A percentile compares a stretch with the other conserved stretches of the same genome.
These are phyloP conservation scores for Leptomonas pyrrhocoris DNA, from an alignment of 208 protist species.

Conservation along the genomic window DNA sequence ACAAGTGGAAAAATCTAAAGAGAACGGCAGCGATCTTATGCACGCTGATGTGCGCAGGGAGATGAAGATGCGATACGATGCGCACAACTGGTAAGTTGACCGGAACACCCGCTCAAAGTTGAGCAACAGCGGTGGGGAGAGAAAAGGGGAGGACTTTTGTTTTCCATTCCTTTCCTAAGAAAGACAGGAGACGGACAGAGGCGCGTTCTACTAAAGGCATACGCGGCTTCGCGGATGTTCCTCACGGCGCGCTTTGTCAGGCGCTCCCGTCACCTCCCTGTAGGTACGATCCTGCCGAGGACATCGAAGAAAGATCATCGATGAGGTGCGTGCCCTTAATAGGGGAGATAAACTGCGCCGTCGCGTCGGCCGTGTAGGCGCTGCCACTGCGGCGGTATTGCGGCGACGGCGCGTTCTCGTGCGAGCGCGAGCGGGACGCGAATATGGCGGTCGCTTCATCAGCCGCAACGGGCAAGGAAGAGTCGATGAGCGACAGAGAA, in stretches of 20 bases:
- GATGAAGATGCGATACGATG: too few species aligned
- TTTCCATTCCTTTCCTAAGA: too few species aligned
- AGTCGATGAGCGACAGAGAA: slow-evolving; percentile 7
- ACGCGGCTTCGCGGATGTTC: too few species aligned
- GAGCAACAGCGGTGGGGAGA: too few species aligned
- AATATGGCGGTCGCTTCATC: slow-evolving; percentile 17
- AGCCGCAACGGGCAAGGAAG: slow-evolving; percentile 7
- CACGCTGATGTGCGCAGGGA: too few species aligned
- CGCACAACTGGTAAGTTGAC: too few species aligned
- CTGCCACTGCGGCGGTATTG: background rate
- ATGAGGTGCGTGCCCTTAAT: background rate
- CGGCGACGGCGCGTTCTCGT: background rate
- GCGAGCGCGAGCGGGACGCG: slow-evolving; percentile 13
- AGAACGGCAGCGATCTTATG: too few species aligned
- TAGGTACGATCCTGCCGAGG: slow-evolving; percentile 24
- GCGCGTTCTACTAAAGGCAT: background rate
- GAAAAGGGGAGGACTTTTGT: too few species aligned
- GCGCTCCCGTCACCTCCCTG: background rate
- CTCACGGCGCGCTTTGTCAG: too few species aligned
- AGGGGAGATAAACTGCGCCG: slow-evolving; percentile 5
- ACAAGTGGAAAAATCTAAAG: too few species aligned
- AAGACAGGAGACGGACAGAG: background rate
- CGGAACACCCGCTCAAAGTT: too few species aligned
- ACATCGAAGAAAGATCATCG: slow-evolving; percentile 14
- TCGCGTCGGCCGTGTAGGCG: background rate